Evolutionary conservation across 1,139 yeast species (phyloP).

Genomic region (Pichia sp.): DNA sequence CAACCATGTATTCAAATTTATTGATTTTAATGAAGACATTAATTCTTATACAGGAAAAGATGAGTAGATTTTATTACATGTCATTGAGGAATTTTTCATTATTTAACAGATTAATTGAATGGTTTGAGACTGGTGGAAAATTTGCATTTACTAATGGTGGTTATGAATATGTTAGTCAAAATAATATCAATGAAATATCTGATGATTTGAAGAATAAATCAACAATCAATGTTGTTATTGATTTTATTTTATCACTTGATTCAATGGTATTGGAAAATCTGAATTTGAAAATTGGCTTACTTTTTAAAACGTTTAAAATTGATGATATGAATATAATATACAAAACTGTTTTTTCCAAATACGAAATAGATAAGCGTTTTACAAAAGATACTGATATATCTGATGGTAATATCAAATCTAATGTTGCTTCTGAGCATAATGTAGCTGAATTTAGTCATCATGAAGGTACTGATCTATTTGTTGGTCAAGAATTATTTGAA

Average conservation of each 20-base stretch:
- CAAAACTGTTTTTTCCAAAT: background rate
- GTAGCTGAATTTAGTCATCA: background rate
- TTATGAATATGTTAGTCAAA: background rate
- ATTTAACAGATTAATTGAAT: conserved; percentile 15
- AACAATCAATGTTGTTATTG: background rate
- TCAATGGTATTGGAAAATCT: background rate
- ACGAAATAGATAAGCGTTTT: background rate
- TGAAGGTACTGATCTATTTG: background rate
- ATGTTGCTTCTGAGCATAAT: background rate
- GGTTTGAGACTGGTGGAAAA: conserved; percentile 19
- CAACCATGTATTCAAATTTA: conserved; percentile 4
- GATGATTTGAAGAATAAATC: background rate
- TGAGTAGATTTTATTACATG: conserved; percentile 19
- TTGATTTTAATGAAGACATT: conserved; percentile 13
- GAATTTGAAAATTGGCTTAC: background rate
- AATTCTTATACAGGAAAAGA: conserved; percentile 11
- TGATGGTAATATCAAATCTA: background rate
- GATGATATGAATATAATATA: background rate
- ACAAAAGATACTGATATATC: background rate
- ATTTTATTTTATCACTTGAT: background rate
- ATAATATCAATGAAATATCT: background rate
- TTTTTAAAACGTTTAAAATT: background rate
- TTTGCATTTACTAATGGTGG: conserved; percentile 15
- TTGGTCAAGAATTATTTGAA: background rate
- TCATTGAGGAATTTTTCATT: conserved; percentile 15